Percentiles rank a stretch among this genome's conserved stretches.
phyloP scores from a whole-genome alignment of 768 basidiomycete genomes.

The Pisolithus marmoratus region DNA sequence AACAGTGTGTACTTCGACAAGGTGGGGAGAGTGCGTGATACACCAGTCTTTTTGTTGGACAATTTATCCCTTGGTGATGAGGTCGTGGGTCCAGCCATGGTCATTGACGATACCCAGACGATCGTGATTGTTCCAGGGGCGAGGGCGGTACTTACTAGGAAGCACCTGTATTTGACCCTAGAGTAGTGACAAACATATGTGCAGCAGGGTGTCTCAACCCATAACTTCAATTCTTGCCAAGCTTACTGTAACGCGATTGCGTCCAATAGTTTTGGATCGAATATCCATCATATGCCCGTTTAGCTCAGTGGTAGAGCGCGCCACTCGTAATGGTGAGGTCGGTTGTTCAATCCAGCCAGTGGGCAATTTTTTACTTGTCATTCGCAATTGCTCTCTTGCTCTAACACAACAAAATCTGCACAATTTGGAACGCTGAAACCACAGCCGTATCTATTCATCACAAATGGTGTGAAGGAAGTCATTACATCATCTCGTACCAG shows the following conservation, averaged over 20 bases:
- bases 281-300: conserved; percentile 29
- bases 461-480: too few species aligned
- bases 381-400: too few species aligned
- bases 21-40: conserved; percentile 67
- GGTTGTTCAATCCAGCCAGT: conserved; percentile 24
- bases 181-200: conserved; percentile 14
- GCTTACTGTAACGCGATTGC: too few species aligned
- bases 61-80: conserved; percentile 62
- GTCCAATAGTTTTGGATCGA: too few species aligned
- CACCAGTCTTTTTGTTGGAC: conserved; percentile 74
- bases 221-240: too few species aligned
- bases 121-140: conserved; percentile 81
- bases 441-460: too few species aligned
- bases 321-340: conserved; percentile 41
- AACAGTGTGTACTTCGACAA: conserved; percentile 80
- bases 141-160: conserved; percentile 58
- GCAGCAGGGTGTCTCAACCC: too few species aligned
- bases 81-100: conserved; percentile 83
- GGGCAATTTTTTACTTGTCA: conserved; percentile 19
- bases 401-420: too few species aligned
- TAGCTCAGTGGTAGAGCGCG: conserved; percentile 60
- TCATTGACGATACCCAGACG: conserved; percentile 94
- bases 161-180: conserved; percentile 56
- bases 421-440: too few species aligned
- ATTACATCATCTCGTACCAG: too few species aligned